Percentiles rank a stretch among this genome's conserved stretches.
phyloP scores from a whole-genome alignment of 768 basidiomycete genomes.

The Pisolithus sp. region DNA sequence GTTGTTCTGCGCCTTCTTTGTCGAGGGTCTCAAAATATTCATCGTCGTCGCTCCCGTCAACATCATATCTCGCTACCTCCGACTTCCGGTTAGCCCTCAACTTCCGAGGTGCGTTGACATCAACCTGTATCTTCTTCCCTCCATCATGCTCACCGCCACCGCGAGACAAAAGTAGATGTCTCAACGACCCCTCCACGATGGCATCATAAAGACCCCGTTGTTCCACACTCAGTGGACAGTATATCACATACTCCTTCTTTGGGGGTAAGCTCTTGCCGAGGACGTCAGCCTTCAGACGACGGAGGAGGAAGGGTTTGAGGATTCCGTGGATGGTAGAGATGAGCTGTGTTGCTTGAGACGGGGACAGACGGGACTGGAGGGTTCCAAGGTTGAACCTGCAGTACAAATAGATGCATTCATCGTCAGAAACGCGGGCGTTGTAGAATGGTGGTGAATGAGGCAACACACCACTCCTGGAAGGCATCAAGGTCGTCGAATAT shows the following conservation, averaged over 20 bases:
- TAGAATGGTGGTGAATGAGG: neutral
- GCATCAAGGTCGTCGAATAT: conserved; percentile 85
- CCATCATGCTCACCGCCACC: conserved; percentile 20
- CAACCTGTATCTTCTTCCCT: conserved; percentile 19
- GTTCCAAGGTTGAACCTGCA: conserved; percentile 67
- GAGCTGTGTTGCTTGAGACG: conserved; percentile 55
- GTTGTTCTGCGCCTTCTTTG: conserved; percentile 35
- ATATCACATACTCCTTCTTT: conserved; percentile 92
- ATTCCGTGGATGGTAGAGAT: conserved; percentile 82
- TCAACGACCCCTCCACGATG: conserved; percentile 64
- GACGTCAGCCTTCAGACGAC: conserved; percentile 89
- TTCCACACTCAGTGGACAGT: conserved; percentile 76
- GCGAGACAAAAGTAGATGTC: conserved; percentile 50
- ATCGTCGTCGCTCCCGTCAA: conserved; percentile 55
- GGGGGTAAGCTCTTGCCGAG: conserved; percentile 65
- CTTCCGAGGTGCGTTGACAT: conserved; percentile 29
- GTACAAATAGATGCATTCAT: neutral
- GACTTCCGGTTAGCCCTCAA: conserved; percentile 27
- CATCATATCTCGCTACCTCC: conserved; percentile 40
- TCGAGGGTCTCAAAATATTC: conserved; percentile 61
- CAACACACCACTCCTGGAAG: conserved; percentile 79
- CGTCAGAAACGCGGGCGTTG: conserved; percentile 18
- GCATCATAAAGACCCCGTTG: conserved; percentile 86
- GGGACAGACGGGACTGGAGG: conserved; percentile 49
- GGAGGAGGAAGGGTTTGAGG: conserved; percentile 90